phyloP scores from a whole-genome alignment of 2,329 filamentous ascomycete species.

The Botryotinia convoluta region DNA sequence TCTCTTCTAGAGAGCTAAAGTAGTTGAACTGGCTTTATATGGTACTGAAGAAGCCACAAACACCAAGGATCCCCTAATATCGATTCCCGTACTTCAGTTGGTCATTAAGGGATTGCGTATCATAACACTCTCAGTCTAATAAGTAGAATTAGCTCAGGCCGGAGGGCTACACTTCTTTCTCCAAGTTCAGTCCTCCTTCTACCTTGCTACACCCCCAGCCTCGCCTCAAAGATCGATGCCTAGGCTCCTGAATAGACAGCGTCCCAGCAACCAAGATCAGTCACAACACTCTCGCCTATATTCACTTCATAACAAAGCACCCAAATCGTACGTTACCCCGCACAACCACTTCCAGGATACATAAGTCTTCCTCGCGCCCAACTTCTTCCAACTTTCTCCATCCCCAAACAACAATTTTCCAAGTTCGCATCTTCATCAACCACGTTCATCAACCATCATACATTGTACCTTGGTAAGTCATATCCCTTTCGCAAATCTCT shows the following conservation, averaged over 20 bases:
- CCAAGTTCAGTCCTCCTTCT: no score
- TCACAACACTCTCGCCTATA: neutral
- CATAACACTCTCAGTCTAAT: neutral
- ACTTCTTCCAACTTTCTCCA: neutral
- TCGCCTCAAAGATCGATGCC: neutral
- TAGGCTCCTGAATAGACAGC: neutral
- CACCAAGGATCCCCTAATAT: neutral
- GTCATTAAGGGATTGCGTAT: neutral
- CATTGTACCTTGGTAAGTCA: neutral
- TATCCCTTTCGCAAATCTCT: neutral
- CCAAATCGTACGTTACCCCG: neutral
- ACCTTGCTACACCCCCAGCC: accelerated
- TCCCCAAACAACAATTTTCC: neutral
- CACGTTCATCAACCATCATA: neutral
- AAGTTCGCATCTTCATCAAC: neutral
- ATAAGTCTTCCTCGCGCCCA: neutral
- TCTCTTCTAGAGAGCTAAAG: neutral
- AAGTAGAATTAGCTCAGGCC: neutral
- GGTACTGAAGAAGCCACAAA: neutral
- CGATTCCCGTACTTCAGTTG: neutral
- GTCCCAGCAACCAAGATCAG: neutral
- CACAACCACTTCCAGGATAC: neutral
- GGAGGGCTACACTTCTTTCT: neutral
- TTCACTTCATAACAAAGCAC: neutral
- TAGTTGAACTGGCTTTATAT: accelerated